Evolutionary conservation across 2,329 filamentous ascomycete genomes (phyloP), one percentile per base, ranked within the genome.

Genomic region (Hymenoscyphus fraxineus): DNA sequence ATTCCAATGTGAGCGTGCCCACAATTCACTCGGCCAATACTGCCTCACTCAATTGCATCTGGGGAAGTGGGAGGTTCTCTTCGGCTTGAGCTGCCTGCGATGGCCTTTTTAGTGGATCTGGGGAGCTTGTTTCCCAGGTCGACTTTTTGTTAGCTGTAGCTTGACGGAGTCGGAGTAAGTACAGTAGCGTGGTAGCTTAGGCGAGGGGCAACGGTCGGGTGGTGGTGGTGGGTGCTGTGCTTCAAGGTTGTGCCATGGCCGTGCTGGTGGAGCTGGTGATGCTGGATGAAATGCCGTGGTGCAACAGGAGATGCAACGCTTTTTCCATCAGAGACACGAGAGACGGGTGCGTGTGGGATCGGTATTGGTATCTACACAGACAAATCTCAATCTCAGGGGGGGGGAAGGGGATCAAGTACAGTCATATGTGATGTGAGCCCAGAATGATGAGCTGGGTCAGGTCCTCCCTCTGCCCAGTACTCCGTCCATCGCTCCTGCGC

Each of bases 31-130:
- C 44, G 44, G 19, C 44, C n/a, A 51, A 51, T 51, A 51, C 19
- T 51, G 44, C 44, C 44, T 27, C 19, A 10, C 19, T 22, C 15
- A 22, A n/a, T 51, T 4, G 44, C 44, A 22, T 22, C 19, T 12
- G 44, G 44, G 44, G 44, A 19, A 51, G 35, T 35, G 12, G 54
- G 16, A 35, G 57, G 54, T 60, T 56, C 27, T 60, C 19, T 47
- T 61, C 59, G 59, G 59, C 44, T 61, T 61, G 47, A 32, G 56
- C 31, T 61, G 59, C 59, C 59, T 56, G 47, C 59, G 47, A 47
- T 59, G 38, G 38, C 9, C 58, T 16, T 51, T 51, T 51, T 57
- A 38, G 35, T 57, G 55, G 31, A 35, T 10, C 55, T 38, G 44
- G 44, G 44, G 44, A 47, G 44, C 44, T 47, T 47, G 44, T 47